Evolutionary conservation across 164 flowering plant genomes (phyloP).

Genomic region (Sedum album): DNA sequence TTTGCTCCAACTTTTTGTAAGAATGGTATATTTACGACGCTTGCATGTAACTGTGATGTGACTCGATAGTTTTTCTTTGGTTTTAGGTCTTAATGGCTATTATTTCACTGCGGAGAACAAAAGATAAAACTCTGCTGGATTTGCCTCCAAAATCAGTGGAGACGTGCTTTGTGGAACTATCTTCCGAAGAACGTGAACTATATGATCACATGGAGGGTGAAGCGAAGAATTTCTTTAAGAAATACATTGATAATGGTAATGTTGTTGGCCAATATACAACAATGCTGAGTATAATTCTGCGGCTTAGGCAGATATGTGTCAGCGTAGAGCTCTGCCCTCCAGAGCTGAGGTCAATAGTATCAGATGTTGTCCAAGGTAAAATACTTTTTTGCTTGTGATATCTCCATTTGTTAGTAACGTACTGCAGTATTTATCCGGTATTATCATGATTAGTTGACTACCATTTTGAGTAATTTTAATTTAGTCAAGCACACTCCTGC

Average conservation of each 20-base stretch:
- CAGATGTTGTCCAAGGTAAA: slow-evolving; percentile 62
- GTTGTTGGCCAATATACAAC: slow-evolving; percentile 52
- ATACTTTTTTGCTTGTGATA: not conserved
- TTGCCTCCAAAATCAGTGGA: slow-evolving; percentile 69
- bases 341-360: slow-evolving; percentile 44
- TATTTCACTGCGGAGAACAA: slow-evolving; percentile 79
- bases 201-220: slow-evolving; percentile 71
- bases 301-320: slow-evolving; percentile 81
- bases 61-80: not conserved
- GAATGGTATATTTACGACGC: not conserved
- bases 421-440: not conserved
- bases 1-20: too few relatives aligned
- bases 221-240: slow-evolving; percentile 38
- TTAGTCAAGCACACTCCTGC: not conserved
- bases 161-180: slow-evolving; percentile 59
- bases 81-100: slow-evolving; percentile 70
- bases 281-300: slow-evolving; percentile 57
- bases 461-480: too few relatives aligned
- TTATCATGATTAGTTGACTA: not conserved
- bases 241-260: slow-evolving; percentile 32
- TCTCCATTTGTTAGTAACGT: not conserved
- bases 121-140: slow-evolving; percentile 45
- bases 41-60: not conserved
- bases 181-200: slow-evolving; percentile 52
- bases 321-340: slow-evolving; percentile 61